Evolutionary conservation across 352 stramenopile species (phyloP), one percentile per base, ranked within the genome.

Genomic region (Phytophthora parvispora): DNA sequence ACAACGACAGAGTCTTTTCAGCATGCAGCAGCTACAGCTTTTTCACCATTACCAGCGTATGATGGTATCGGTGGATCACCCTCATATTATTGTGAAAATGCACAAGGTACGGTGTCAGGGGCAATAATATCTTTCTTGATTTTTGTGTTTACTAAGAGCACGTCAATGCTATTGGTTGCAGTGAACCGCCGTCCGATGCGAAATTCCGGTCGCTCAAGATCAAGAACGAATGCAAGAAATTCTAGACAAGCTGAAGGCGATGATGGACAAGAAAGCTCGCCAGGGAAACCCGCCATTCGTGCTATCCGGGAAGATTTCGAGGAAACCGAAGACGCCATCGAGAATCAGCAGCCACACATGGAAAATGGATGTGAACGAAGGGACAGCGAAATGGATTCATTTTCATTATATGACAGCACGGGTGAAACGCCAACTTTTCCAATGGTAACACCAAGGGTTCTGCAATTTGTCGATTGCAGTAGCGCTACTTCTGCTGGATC

Each of bases 21-120:
- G 10, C 61, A 72, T 31, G 42, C 52, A 34, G 64, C 18, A 32
- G 25, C 66, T 1, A 51, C 66, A 45, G 58, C 85, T 16, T 64
- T 95, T 9, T 84, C 86, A n/a, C 86, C 86, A 15, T 60, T 95
- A 12, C 88, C 88, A 80, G 86, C 86, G 6, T 94, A 95, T 64
- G 86, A 95, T 65, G 88, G 86, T 1, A 83, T 93, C 57, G 86
- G 86, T 32, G 88, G 86, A 12, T 95, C 88, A 7, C 88, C 88
- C 10, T 93, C 86, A 0, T 94, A 92, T 42, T 95, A 90, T 60
- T 92, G 77, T 60, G 86, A 92, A 63, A 83, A 59, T 28, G 48
- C 67, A 54, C 78, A 77, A 77, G 74, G 77, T 83, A 73, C 48
- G 49, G n/a, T 55, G n/a, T 12, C 25, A 24, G 9, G 43, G 27